phyloP scores from a whole-genome alignment of 148 eudicot genomes.

The Oxyria digyna region DNA sequence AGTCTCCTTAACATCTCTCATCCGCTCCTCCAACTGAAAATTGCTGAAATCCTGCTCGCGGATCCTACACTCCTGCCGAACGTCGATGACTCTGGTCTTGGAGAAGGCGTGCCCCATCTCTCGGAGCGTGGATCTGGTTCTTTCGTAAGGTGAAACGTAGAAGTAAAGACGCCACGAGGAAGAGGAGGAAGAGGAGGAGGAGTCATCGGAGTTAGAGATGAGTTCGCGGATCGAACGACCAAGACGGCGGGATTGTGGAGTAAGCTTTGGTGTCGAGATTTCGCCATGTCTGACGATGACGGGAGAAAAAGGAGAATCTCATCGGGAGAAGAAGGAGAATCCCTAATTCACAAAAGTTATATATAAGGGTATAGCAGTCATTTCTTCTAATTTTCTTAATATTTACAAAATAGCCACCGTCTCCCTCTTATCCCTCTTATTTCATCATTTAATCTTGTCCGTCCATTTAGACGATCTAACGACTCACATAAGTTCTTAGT shows the following conservation, averaged over 20 bases:
- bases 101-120: conserved; percentile 66
- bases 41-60: conserved; percentile 93
- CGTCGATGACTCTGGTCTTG: conserved; percentile 43
- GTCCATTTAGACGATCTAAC: too few relatives aligned
- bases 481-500: too few relatives aligned
- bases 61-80: conserved; percentile 78
- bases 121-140: conserved; percentile 58
- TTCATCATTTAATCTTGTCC: too few relatives aligned
- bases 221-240: conserved; percentile 38
- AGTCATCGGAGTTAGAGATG: conserved; percentile 20
- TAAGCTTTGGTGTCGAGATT: conserved; percentile 42
- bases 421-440: too few relatives aligned
- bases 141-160: conserved; percentile 73
- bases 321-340: too few relatives aligned
- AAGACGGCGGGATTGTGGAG: conserved; percentile 30
- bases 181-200: neutral
- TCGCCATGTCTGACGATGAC: conserved; percentile 83
- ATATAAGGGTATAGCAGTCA: too few relatives aligned
- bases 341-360: too few relatives aligned
- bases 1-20: conserved; percentile 51
- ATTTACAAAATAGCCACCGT: too few relatives aligned
- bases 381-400: too few relatives aligned
- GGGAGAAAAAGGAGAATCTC: too few relatives aligned
- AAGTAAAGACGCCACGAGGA: conserved; percentile 51
- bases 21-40: conserved; percentile 61